Evolutionary conservation across 306 rosid genomes (phyloP).

Genomic region (Ormosia semicastrata): DNA sequence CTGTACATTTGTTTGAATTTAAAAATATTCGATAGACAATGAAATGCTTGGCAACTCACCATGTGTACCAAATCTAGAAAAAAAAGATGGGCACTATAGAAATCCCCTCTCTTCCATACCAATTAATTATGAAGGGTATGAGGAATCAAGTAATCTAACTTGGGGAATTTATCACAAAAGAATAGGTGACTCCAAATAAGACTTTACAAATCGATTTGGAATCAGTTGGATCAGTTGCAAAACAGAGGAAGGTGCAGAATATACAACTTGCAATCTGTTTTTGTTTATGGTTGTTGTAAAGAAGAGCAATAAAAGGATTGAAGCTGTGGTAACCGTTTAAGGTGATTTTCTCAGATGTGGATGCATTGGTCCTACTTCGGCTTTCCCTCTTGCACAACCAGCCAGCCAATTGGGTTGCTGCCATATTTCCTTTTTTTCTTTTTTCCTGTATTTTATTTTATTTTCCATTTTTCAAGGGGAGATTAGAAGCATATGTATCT

Average conservation of each 20-base stretch:
- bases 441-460: slow-evolving; percentile 13
- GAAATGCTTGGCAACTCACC: too few relatives aligned
- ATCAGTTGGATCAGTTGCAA: background rate
- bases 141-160: slow-evolving; percentile 29
- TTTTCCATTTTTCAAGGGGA: background rate
- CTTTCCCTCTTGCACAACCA: background rate
- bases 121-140: slow-evolving; percentile 4
- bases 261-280: slow-evolving; percentile 22
- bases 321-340: slow-evolving; percentile 4
- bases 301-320: slow-evolving; percentile 13
- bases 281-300: slow-evolving; percentile 31
- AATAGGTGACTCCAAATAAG: background rate
- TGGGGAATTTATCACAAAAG: slow-evolving; percentile 16
- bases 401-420: slow-evolving; percentile 8
- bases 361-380: slow-evolving; percentile 3
- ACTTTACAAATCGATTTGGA: slow-evolving; percentile 11
- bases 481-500: slow-evolving; percentile 17
- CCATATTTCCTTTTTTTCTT: background rate
- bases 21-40: too few relatives aligned
- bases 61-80: too few relatives aligned
- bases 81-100: background rate
- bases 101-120: slow-evolving; percentile 28
- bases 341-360: slow-evolving; percentile 19
- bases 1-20: background rate
- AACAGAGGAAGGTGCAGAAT: background rate